Evolutionary conservation across 306 rosid species (phyloP), one percentile per base, ranked within the genome.

Genomic region (Fragaria iinumae): DNA sequence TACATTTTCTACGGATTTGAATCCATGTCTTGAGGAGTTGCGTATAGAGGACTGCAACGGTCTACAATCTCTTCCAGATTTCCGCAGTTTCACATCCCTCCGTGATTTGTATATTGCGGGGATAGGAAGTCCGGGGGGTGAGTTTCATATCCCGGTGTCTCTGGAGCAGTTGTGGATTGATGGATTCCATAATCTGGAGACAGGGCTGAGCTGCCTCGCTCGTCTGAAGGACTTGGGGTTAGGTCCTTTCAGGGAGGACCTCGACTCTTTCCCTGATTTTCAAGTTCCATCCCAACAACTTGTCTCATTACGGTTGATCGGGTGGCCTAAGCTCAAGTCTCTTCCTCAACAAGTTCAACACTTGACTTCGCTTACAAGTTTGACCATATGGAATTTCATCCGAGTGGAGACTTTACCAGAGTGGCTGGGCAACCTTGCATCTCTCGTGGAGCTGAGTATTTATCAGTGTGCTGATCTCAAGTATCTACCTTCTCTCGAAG

Each of bases 251-350:
- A 4, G 14, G 52, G 10, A 41, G 53, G 53, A 73, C 67, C 77
- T 23, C 23, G 25, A 73, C 25, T 21, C 55, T 2, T 56, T 73
- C 67, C 76, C 76, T 73, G 25, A 62, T 62, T 12, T 62, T 29
- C 41, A 29, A 23, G 41, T 5, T 5, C n/a, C 41, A 29, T 34
- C 36, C 27, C 38, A 60, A 1, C 38, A 60, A 27, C 66, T 60
- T 60, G 39, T 2, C 14, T 0, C 2, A 4, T 60, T 60, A 60
- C 0, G 0, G 6, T 23, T 60, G 18, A 0, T 4, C 0, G 67
- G 67, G 67, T 62, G 67, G 67, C 67, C 67, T 29, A 62, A 62
- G 4, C 43, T 62, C n/a, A 29, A 62, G 41, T 29, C 7, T 29
- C n/a, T 29, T 34, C 41, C 67, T 34, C 43, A 29, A 23, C 38